These are phyloP conservation scores for Pseudodiploospora longispora DNA, from an alignment of 2,329 filamentous ascomycete genomes.

Conservation along the genomic window DNA sequence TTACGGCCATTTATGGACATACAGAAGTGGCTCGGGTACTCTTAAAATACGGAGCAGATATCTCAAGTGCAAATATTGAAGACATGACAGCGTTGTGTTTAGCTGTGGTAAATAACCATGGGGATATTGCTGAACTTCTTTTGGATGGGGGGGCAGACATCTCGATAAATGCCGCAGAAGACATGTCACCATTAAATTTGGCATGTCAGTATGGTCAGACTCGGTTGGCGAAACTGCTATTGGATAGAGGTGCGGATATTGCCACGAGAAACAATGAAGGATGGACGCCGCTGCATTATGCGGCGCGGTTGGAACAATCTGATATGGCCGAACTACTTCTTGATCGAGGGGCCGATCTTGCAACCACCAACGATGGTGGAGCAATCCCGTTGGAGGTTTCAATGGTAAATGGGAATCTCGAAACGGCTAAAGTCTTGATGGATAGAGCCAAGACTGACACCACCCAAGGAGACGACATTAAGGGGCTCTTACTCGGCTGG, in stretches of 20 bases:
- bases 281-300: neutral
- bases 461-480: too few relatives aligned
- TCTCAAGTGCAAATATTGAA: neutral
- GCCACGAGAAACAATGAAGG: neutral
- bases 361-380: neutral
- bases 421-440: too few relatives aligned
- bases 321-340: conserved; percentile 10
- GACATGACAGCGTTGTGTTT: neutral
- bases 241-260: neutral
- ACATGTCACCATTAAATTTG: too few relatives aligned
- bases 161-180: neutral
- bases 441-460: too few relatives aligned
- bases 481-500: too few relatives aligned
- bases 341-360: conserved; percentile 11
- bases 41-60: neutral
- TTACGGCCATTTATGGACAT: neutral
- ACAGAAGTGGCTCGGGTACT: neutral
- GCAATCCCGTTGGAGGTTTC: neutral
- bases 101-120: neutral
- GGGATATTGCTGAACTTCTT: neutral
- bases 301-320: neutral
- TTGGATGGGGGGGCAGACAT: neutral
- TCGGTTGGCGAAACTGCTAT: neutral
- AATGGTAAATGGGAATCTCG: too few relatives aligned
- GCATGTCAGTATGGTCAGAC: neutral